Conservation (phyloP, 257 asterid species). For the Solanum corneliomulleri region DNA sequence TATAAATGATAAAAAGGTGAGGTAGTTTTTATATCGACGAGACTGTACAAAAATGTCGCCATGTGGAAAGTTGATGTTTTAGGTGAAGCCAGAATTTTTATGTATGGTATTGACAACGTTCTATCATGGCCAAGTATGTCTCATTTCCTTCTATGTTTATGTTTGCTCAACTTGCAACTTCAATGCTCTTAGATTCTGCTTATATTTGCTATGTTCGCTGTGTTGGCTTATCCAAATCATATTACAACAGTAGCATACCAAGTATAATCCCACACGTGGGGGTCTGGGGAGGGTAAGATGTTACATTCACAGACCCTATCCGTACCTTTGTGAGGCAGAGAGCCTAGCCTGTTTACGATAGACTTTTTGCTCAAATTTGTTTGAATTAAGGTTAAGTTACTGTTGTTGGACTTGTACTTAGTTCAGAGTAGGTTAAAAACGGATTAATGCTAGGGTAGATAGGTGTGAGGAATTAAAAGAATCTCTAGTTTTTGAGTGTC, state of each 20-base stretch:
- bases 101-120: conserved; percentile 14
- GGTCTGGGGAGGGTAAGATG: background rate
- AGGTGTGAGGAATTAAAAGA: background rate
- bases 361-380: background rate
- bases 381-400: background rate
- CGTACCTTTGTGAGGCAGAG: background rate
- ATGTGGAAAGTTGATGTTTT: conserved; percentile 17
- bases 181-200: background rate
- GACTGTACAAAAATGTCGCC: conserved; percentile 27
- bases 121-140: conserved; percentile 7
- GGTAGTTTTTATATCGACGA: conserved; percentile 10
- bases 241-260: background rate
- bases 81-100: conserved; percentile 11
- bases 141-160: background rate
- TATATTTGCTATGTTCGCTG: background rate
- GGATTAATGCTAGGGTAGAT: background rate
- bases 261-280: background rate
- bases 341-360: fast-evolving
- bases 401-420: background rate
- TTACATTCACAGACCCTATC: background rate
- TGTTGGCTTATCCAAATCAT: background rate
- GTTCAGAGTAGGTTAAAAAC: background rate
- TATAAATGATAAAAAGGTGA: conserved; percentile 14
- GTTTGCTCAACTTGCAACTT: background rate
- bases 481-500: background rate